Conservation (phyloP, 192 early-diverging fungal species). For the Linnemannia exigua region DNA sequence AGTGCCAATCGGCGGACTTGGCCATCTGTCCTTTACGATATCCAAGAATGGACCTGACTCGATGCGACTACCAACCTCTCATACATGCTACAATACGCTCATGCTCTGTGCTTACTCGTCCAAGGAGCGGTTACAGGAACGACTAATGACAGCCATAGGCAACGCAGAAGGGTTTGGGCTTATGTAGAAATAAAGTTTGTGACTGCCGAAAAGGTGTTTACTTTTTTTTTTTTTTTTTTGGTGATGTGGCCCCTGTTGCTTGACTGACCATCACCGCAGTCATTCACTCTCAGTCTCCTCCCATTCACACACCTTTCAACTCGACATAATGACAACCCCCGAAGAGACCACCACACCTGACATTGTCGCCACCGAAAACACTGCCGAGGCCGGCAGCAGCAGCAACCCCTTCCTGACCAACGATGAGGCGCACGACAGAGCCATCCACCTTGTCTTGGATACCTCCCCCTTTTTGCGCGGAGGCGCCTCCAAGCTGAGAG, state of each 20-base stretch:
- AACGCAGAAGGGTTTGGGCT: conserved; percentile 88
- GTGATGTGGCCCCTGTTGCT: conserved; percentile 13
- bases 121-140: conserved; percentile 83
- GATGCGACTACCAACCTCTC: conserved; percentile 90
- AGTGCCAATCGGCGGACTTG: conserved; percentile 89
- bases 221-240: conserved; percentile 2
- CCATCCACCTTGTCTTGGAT: conserved; percentile 76
- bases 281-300: conserved; percentile 8
- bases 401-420: conserved; percentile 41
- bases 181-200: conserved; percentile 60
- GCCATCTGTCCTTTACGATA: conserved; percentile 89
- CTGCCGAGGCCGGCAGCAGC: not conserved
- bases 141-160: conserved; percentile 83
- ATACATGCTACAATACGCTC: conserved; percentile 95
- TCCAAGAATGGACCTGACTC: conserved; percentile 89
- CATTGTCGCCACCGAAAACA: conserved; percentile 4
- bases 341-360: not conserved
- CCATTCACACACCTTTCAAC: not conserved
- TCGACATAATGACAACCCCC: conserved; percentile 25
- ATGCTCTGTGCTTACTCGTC: conserved; percentile 86
- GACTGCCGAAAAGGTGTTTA: conserved; percentile 4
- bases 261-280: not conserved
- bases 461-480: conserved; percentile 82
- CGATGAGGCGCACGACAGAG: conserved; percentile 56
- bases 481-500: conserved; percentile 61